Conservation (phyloP, 2,329 filamentous ascomycete species). For the Alternaria ethzedia region DNA sequence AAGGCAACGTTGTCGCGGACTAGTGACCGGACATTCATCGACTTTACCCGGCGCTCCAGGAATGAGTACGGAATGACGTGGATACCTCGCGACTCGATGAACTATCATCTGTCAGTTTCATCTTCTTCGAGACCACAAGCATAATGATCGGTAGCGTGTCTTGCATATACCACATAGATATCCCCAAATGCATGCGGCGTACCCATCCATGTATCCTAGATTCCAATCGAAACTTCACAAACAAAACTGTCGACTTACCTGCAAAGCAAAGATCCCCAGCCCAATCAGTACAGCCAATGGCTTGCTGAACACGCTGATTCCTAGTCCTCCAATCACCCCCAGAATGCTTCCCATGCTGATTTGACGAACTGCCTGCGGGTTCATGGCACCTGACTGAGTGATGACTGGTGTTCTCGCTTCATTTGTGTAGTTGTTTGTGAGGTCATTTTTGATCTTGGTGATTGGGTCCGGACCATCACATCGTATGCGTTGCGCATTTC, state of each 20-base stretch:
- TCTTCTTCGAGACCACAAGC: neutral
- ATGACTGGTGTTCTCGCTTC: slow-evolving; percentile 50
- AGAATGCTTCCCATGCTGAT: slow-evolving; percentile 56
- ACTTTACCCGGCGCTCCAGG: slow-evolving; percentile 59
- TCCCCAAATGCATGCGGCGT: slow-evolving; percentile 3
- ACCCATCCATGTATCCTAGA: neutral
- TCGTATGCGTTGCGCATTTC: slow-evolving; percentile 38
- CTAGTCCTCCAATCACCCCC: slow-evolving; percentile 60
- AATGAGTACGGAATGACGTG: slow-evolving; percentile 57
- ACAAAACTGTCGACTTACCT: slow-evolving; percentile 56
- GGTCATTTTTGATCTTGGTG: slow-evolving; percentile 48
- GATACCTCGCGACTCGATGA: slow-evolving; percentile 59
- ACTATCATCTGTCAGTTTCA: slow-evolving; percentile 43
- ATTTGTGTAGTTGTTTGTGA: slow-evolving; percentile 42
- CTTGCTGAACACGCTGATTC: slow-evolving; percentile 73
- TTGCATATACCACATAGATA: slow-evolving; percentile 9
- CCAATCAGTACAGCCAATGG: slow-evolving; percentile 72
- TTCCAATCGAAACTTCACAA: neutral
- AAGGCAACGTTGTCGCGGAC: slow-evolving; percentile 67
- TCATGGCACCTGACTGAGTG: slow-evolving; percentile 48
- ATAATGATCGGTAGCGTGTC: slow-evolving; percentile 16
- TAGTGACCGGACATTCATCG: slow-evolving; percentile 58
- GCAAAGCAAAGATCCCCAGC: slow-evolving; percentile 66
- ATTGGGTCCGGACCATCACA: slow-evolving; percentile 46
- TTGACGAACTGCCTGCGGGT: slow-evolving; percentile 52